Evolutionary conservation across 768 basidiomycete genomes (phyloP), one percentile per base, ranked within the genome.

Genomic region (Suillus plorans): DNA sequence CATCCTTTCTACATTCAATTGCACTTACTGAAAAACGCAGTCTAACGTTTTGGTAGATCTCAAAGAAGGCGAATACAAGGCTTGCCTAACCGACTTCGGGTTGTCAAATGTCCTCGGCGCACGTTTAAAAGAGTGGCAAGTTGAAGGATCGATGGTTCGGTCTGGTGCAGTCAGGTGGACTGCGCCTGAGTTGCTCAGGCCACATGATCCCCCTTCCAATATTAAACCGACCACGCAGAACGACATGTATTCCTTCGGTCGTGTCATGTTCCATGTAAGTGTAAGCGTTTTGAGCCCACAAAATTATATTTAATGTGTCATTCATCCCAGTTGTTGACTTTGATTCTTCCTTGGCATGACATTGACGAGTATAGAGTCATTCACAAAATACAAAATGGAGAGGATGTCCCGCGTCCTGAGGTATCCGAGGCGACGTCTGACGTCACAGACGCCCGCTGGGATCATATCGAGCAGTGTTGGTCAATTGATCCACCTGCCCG

Each of bases 81-180:
- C 76, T 2, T 74, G 74, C 8, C 66, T 83, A 8, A 77, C 77
- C 62, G 82, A 82, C 62, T 81, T 82, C 64, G 81, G 81, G 1
- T 68, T 82, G 5, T 81, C 79, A 10, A 79, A 66, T 39, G 74
- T 81, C 56, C 69, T 77, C 18, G 67, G 70, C 9, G 77, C 77
- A 59, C 69, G 74, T 36, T 37, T 36, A 3, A 2, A 22, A 1
- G 3, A 8, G 1, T 12, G 1, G 1, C 1, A 12, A 7, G 2
- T 14, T 22, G 34, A 36, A 13, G 55, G n/a, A 56, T 55, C 53
- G 3, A 13, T 10, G 6, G 10, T 55, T n/a, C 10, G 20, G 10
- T 3, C 9, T 36, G 81, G 81, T 25, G 78, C 79, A 20, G 73
- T 80, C 37, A 76, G 82, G 1, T 82, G 81, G 80, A 77, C 80